Base-by-base conservation (phyloP, 257 asterid species). In the Penstemon davidsonii region DNA sequence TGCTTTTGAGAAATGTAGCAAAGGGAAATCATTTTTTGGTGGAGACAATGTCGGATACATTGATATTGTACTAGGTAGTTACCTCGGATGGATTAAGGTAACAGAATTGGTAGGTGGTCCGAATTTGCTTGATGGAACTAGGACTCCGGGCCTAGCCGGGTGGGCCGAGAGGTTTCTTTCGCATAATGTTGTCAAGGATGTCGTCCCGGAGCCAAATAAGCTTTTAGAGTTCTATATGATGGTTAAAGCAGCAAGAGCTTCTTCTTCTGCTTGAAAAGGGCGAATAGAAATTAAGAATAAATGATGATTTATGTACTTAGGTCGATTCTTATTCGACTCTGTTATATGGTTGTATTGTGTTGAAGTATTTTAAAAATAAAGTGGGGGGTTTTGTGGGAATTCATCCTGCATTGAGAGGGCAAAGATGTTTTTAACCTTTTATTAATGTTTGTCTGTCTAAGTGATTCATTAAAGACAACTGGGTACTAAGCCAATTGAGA, bases 11-110 rank as follows among this genome's bases (percentile, higher is more conserved):
- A 80, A 75, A 61, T 61, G 78, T 65, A 77, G 86, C 85, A 85
- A 83, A 62, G 94, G 86, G 12, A 79, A 78, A 9, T 62, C 47
- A 4, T 86, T 78, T 62, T 89, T 82, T 39, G 85, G 89, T 12
- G 91, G 88, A 42, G 89, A 87, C 12, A 73, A 43, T 12, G 75
- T 84, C 42, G 95, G 95, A 3, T 85, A 66, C 68, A 18, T 87
- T 38, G 96, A 86, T 78, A 68, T 85, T 51, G 90, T 83, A 6
- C 72, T 86, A 15, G 96, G 96, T 25, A 54, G 86, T 60, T 81
- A 54, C 64, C 36, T 86, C 63, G 89, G 77, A 7, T 86, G 90
- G 89, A n/a, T 85, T 0, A 76, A 70, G 44, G 81, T 80, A 15
- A 65, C 46, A 1, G 94, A 81, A 63, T 40, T 60, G 9, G 41